These are phyloP conservation scores for Paralagenidium karlingii DNA, from an alignment of 352 stramenopile genomes.

Conservation along the genomic window DNA sequence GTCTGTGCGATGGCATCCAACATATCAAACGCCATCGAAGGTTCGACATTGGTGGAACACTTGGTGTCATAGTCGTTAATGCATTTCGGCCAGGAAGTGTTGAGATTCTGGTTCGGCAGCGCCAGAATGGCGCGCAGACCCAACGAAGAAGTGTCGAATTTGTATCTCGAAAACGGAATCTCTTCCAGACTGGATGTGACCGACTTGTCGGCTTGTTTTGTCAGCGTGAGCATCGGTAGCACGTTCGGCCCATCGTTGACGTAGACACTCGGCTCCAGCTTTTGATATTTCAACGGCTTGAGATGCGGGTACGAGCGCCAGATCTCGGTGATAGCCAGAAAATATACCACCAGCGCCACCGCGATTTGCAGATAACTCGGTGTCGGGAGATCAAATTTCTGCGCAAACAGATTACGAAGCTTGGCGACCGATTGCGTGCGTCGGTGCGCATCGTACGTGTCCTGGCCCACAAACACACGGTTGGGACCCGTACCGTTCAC, in stretches of 20 bases:
- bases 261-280: constrained; percentile 42
- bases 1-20: constrained; percentile 23
- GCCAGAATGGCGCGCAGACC: constrained; percentile 23
- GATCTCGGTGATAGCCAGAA: constrained; percentile 28
- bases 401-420: too few relatives aligned
- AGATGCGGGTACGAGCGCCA: constrained; percentile 19
- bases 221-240: constrained; percentile 14
- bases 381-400: constrained; percentile 9
- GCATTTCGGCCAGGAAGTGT: constrained; percentile 14
- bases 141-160: constrained; percentile 31
- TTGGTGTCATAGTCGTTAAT: constrained; percentile 14
- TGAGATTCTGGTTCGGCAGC: constrained; percentile 8
- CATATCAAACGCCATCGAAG: constrained; percentile 20
- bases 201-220: neutral
- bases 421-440: too few relatives aligned
- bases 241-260: constrained; percentile 21
- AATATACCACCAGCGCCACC: constrained; percentile 24
- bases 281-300: constrained; percentile 19
- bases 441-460: too few relatives aligned
- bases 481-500: too few relatives aligned
- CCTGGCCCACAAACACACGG: too few relatives aligned
- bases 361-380: constrained; percentile 14
- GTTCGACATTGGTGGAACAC: constrained; percentile 12
- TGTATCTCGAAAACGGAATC: too few relatives aligned
- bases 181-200: constrained; percentile 10